phyloP scores from a whole-genome alignment of 1,284 basidiomycete species.

The Cyathus pygmaeus region DNA sequence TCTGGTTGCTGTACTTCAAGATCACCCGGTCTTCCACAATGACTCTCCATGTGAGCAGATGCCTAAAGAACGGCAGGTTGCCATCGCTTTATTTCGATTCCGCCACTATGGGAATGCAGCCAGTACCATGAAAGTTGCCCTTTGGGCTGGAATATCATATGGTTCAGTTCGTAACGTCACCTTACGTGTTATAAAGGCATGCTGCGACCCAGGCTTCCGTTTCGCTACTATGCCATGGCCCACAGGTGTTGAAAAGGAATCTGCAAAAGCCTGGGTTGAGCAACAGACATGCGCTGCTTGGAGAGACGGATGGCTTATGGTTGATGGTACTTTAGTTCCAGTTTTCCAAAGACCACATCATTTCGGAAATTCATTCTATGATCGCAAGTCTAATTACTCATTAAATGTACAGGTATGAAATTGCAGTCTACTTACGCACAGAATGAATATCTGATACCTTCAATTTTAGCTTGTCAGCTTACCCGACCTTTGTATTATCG shows the following conservation, averaged over 20 bases:
- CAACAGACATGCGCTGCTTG: conserved; percentile 25
- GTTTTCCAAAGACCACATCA: too few species aligned
- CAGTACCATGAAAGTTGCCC: conserved; percentile 28
- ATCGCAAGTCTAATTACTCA: too few species aligned
- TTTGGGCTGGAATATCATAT: conserved; percentile 36
- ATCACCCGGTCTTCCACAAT: conserved; percentile 35
- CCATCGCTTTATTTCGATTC: conserved; percentile 40
- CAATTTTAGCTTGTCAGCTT: conserved; percentile 16
- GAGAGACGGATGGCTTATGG: conserved; percentile 28
- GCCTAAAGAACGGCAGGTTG: conserved; percentile 38
- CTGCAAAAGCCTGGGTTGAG: conserved; percentile 1
- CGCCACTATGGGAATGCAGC: conserved; percentile 45
- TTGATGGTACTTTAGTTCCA: conserved; percentile 26
- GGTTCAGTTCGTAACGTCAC: conserved; percentile 31
- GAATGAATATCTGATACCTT: not conserved
- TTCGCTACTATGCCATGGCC: conserved; percentile 5
- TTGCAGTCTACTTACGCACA: not conserved
- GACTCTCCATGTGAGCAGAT: conserved; percentile 31
- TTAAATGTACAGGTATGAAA: conserved; percentile 19
- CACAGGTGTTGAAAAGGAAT: not conserved
- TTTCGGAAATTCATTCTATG: too few species aligned
- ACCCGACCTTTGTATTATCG: conserved; percentile 37
- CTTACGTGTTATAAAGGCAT: conserved; percentile 18
- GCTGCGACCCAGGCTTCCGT: not conserved
- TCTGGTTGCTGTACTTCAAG: conserved; percentile 19